Conservation (phyloP, 2,329 filamentous ascomycete genomes). For the Trichoderma arundinaceum region DNA sequence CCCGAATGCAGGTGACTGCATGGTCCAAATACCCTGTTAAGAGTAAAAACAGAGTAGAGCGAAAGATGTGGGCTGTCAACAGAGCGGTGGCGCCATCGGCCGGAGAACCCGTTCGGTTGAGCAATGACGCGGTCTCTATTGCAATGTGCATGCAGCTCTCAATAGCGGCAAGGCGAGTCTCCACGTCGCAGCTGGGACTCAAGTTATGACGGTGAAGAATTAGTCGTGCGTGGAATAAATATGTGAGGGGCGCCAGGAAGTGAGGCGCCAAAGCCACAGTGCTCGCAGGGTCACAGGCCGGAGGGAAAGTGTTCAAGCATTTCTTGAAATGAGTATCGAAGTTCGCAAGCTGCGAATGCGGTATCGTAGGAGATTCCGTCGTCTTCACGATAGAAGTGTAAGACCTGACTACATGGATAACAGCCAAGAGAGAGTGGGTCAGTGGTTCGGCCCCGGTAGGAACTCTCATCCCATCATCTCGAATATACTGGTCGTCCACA, state of each 20-base stretch:
- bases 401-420: slow-evolving; percentile 81
- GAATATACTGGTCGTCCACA: slow-evolving; percentile 79
- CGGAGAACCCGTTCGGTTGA: slow-evolving; percentile 69
- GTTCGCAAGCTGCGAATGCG: slow-evolving; percentile 69
- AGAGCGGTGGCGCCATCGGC: slow-evolving; percentile 73
- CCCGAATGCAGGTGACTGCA: slow-evolving; percentile 74
- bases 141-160: slow-evolving; percentile 77
- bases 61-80: slow-evolving; percentile 84
- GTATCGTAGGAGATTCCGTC: slow-evolving; percentile 70
- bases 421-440: slow-evolving; percentile 74
- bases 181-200: slow-evolving; percentile 68
- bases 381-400: slow-evolving; percentile 76
- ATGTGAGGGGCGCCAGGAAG: slow-evolving; percentile 74
- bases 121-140: slow-evolving; percentile 77
- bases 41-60: slow-evolving; percentile 80
- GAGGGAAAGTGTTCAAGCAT: slow-evolving; percentile 77
- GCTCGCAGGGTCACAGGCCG: slow-evolving; percentile 71
- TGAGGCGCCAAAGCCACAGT: slow-evolving; percentile 73
- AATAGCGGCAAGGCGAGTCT: slow-evolving; percentile 72
- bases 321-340: slow-evolving; percentile 82
- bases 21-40: slow-evolving; percentile 74
- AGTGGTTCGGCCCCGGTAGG: slow-evolving; percentile 60
- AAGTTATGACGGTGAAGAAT: slow-evolving; percentile 89
- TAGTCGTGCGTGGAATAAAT: slow-evolving; percentile 82
- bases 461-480: slow-evolving; percentile 60